phyloP scores from a whole-genome alignment of 306 rosid species.

The Quercus robur region DNA sequence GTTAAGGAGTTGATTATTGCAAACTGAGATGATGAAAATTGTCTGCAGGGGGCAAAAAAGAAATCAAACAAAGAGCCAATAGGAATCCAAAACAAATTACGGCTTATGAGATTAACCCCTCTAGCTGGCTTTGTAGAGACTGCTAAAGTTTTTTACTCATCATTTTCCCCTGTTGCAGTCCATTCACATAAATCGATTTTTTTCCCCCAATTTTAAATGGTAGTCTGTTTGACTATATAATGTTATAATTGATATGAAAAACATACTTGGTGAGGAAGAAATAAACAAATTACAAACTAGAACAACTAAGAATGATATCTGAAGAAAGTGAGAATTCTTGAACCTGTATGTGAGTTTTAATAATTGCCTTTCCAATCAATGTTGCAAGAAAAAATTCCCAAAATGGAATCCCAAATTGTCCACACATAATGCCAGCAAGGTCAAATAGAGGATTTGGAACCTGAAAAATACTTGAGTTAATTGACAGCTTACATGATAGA shows the following conservation, averaged over 20 bases:
- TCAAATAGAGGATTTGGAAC: constrained; percentile 98
- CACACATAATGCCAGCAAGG: constrained; percentile 99
- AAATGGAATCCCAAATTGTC: constrained; percentile 91
- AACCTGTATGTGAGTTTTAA: constrained; percentile 98
- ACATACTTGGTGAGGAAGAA: background rate
- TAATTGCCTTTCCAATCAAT: constrained; percentile 86
- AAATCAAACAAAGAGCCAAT: background rate
- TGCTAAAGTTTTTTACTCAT: background rate
- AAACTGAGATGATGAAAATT: constrained; percentile 75
- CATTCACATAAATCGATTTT: background rate
- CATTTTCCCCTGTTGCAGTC: background rate
- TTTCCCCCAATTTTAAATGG: background rate
- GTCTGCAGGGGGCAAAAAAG: constrained; percentile 45
- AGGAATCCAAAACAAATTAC: constrained; percentile 4
- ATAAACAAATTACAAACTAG: background rate
- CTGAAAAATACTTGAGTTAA: constrained; percentile 45
- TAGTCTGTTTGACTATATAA: background rate
- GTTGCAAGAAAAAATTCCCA: constrained; percentile 90
- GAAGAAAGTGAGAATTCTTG: constrained; percentile 13
- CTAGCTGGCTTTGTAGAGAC: background rate
- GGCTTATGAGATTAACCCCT: background rate
- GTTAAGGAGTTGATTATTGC: constrained; percentile 95
- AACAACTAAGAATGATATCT: background rate
- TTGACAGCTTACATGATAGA: constrained; percentile 4
- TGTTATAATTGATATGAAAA: background rate